These are phyloP conservation scores for Corchorus capsularis DNA, from an alignment of 345 rosid genomes.

Conservation along the genomic window DNA sequence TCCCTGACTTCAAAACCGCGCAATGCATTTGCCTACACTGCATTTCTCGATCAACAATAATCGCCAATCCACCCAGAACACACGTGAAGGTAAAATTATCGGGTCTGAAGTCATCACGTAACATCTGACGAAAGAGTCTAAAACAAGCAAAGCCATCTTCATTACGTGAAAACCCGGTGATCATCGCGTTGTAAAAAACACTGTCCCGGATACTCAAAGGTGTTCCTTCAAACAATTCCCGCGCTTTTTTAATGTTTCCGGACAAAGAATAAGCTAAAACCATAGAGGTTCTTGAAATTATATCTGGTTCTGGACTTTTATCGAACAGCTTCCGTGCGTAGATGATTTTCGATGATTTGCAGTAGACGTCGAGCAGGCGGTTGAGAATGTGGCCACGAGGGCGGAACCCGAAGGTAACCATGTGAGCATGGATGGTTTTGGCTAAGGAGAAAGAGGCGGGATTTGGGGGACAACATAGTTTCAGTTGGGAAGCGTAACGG, in stretches of 20 bases:
- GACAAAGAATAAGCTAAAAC: constrained; percentile 18
- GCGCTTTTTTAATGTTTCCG: constrained; percentile 15
- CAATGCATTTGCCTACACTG: constrained; percentile 25
- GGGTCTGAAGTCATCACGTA: constrained; percentile 14
- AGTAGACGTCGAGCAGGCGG: constrained; percentile 19
- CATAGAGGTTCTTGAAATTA: constrained; percentile 23
- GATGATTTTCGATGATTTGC: constrained; percentile 12
- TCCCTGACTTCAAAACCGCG: constrained; percentile 17
- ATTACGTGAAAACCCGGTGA: constrained; percentile 17
- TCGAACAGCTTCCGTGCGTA: constrained; percentile 27
- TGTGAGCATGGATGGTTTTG: constrained; percentile 22
- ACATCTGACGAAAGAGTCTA: constrained; percentile 21
- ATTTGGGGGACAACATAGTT: constrained; percentile 12
- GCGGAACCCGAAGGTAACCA: constrained; percentile 21
- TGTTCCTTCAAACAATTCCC: constrained; percentile 16
- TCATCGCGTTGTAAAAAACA: constrained; percentile 29
- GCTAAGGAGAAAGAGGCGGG: constrained; percentile 9
- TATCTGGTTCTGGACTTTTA: constrained; percentile 20
- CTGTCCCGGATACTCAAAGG: constrained; percentile 21
- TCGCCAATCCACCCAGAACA: constrained; percentile 21
- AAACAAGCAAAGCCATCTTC: constrained; percentile 18
- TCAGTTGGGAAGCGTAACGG: constrained; percentile 21
- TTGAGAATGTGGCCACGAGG: constrained; percentile 22
- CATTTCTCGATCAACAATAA: constrained; percentile 3
- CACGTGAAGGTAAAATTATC: constrained; percentile 20